Evolutionary conservation across 805 yeast species (phyloP), one percentile per base, ranked within the genome.

Genomic region (Ogataea thermomethanolica): DNA sequence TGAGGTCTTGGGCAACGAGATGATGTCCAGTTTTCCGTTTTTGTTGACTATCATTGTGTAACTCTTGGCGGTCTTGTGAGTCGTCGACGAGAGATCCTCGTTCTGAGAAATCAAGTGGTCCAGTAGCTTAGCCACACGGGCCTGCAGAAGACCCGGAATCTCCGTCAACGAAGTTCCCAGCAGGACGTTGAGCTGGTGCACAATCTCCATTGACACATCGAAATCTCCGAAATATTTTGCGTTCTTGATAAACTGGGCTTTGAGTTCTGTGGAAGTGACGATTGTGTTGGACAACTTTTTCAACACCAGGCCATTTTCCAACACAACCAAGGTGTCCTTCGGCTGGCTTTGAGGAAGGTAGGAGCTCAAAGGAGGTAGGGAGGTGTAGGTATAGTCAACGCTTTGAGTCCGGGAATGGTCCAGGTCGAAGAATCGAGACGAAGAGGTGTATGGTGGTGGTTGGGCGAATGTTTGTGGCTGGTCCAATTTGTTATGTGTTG

Each of bases 281-380:
- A 84, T 79, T 1, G 55, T 47, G 39, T 58, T 61, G 34, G 72
- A 69, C 41, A 70, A 74, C 33, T 76, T 76, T 38, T 72, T 73
- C 31, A 81, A 61, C 5, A 79, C 51, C 27, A 82, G 62, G 0
- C 89, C 89, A 54, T 81, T 80, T 32, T 83, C 89, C 39, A 81
- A 58, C 64, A 66, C 35, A 44, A 51, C 50, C 36, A 37, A 49
- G 31, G 42, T 41, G 15, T 47, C 40, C 21, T 38, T 44, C 7
- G 38, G 17, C 8, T 28, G 38, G 15, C 37, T 15, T 14, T 34
- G 43, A n/a, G 39, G 44, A 1, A 27, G 30, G 20, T 32, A 28
- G 8, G 36, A 23, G 23, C 26, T 26, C 35, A 40, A 35, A 29
- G 45, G 35, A 32, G 46, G 30, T 22, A 38, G 25, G 25, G 35